Percentiles rank a stretch among this genome's conserved stretches.
These are phyloP conservation scores for Achaetomium macrosporum DNA, from an alignment of 2,329 filamentous ascomycete genomes.

Conservation along the genomic window DNA sequence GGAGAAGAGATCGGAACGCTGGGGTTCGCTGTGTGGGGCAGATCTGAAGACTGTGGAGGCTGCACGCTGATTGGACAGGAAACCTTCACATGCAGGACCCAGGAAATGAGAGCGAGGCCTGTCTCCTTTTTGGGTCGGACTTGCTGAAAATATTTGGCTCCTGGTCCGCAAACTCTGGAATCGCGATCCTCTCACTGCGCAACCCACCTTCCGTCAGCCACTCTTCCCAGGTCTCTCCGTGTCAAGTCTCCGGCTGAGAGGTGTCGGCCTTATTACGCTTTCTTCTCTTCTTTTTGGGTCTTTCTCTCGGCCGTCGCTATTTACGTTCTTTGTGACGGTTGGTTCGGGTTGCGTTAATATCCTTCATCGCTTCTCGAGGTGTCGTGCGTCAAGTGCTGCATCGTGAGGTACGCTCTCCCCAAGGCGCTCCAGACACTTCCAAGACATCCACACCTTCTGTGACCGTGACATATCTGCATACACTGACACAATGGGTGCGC, in stretches of 20 bases:
- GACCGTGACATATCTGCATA: not conserved
- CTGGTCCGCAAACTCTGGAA: conserved; percentile 6
- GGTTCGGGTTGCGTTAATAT: conserved; percentile 11
- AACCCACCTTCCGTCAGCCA: conserved; percentile 15
- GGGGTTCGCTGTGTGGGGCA: conserved; percentile 12
- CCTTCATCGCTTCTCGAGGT: conserved; percentile 3
- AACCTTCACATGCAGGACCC: conserved; percentile 27
- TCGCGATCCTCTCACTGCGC: conserved; percentile 13
- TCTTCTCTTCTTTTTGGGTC: conserved; percentile 27
- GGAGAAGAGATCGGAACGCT: conserved; percentile 9
- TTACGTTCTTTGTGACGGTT: conserved; percentile 12
- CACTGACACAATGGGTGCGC: conserved; percentile 5
- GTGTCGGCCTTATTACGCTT: conserved; percentile 28
- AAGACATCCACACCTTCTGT: not conserved
- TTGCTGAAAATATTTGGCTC: conserved; percentile 24
- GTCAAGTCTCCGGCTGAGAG: conserved; percentile 9
- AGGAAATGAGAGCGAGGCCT: conserved; percentile 25
- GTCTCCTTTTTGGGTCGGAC: conserved; percentile 19
- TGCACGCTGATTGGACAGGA: conserved; percentile 23
- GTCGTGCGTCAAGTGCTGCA: conserved; percentile 5
- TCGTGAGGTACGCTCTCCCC: conserved; percentile 1
- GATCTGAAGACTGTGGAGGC: conserved; percentile 2
- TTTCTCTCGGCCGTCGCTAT: conserved; percentile 22
- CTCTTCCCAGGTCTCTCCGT: conserved; percentile 9
- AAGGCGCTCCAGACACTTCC: not conserved